A percentile compares a stretch with the other conserved stretches of the same genome.
phyloP scores from a whole-genome alignment of 2,329 filamentous ascomycete genomes.

The Pseudocercospora vitis region DNA sequence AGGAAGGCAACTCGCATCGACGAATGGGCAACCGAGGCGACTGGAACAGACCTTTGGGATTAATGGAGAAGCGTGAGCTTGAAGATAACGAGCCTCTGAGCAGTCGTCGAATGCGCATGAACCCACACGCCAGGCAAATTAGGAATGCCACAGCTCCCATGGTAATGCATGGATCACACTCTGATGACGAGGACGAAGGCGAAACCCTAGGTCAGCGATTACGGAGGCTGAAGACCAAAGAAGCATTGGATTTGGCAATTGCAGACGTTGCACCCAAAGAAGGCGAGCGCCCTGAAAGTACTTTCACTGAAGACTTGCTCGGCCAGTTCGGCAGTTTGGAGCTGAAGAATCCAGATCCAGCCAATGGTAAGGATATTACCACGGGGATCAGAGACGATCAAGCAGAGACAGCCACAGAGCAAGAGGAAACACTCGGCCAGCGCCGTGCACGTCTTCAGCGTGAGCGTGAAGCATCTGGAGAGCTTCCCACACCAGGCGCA shows the following conservation, averaged over 20 bases:
- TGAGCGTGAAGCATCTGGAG: conserved; percentile 54
- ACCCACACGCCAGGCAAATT: conserved; percentile 18
- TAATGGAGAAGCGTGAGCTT: conserved; percentile 77
- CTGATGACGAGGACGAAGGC: conserved; percentile 42
- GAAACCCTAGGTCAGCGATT: conserved; percentile 68
- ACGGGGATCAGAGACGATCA: conserved; percentile 16
- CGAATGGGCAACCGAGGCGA: conserved; percentile 43
- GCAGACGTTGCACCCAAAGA: conserved; percentile 37
- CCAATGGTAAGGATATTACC: conserved; percentile 36
- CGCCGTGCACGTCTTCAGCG: conserved; percentile 72
- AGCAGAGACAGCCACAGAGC: conserved; percentile 37
- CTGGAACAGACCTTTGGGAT: conserved; percentile 65
- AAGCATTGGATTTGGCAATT: conserved; percentile 49
- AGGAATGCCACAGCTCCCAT: conserved; percentile 30
- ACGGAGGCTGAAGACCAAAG: conserved; percentile 62
- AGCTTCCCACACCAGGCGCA: conserved; percentile 45
- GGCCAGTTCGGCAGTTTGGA: conserved; percentile 60
- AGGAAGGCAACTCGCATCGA: conserved; percentile 53
- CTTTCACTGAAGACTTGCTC: conserved; percentile 70
- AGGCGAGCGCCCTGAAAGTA: conserved; percentile 48
- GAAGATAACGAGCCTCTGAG: conserved; percentile 93
- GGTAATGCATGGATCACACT: conserved; percentile 30
- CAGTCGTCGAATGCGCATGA: conserved; percentile 69
- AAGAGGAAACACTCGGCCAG: conserved; percentile 77
- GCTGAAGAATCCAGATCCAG: conserved; percentile 39